Base-by-base conservation (phyloP, 177 flowering plant species). In the Vitis hybrid region DNA sequence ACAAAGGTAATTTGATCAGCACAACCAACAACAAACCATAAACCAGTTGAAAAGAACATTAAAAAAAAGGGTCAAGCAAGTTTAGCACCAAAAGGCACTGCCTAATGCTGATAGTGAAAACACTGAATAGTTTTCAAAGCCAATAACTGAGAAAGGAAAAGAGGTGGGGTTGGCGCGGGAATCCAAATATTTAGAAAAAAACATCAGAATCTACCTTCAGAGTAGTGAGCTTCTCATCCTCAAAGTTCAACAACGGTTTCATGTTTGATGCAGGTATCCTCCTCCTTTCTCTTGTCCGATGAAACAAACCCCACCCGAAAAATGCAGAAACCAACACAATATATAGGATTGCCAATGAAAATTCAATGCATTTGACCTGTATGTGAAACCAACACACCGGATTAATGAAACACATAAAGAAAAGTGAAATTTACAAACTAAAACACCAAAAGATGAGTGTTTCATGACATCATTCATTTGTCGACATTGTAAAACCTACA, bases 361-460 rank as follows among this genome's bases (percentile, higher is more conserved):
- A 64, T 9, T 90, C 95, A 62, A 90, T 57, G 71, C 95, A 90
- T 75, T 67, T 85, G 51, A 87, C 82, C 95, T 90, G 85, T 74
- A 84, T 24, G 56, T 9, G 76, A 66, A 77, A 46, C 19, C 64
- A 63, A 74, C 9, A 52, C 35, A 74, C 51, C 62, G 64, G 56
- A 48, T 78, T 60, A 75, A 50, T 24, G 2, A 12, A 30, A 49
- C 1, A 35, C 13, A 46, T 60, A 49, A 50, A 15, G 49, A 11
- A 48, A 3, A 54, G 15, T 14, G 56, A 54, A 14, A 54, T 12
- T 54, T 54, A 54, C 46, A 4, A 40, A 4, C 46, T 40, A 54
- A 17, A 2, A 17, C 17, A 12, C 12, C 56, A 12, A 14, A 13
- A 48, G 12, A 62, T 40, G 17, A 49, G 21, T 48, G 19, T 4